These are phyloP conservation scores for Metschnikowia santaceciliae DNA, from an alignment of 805 yeast genomes.

Conservation along the genomic window DNA sequence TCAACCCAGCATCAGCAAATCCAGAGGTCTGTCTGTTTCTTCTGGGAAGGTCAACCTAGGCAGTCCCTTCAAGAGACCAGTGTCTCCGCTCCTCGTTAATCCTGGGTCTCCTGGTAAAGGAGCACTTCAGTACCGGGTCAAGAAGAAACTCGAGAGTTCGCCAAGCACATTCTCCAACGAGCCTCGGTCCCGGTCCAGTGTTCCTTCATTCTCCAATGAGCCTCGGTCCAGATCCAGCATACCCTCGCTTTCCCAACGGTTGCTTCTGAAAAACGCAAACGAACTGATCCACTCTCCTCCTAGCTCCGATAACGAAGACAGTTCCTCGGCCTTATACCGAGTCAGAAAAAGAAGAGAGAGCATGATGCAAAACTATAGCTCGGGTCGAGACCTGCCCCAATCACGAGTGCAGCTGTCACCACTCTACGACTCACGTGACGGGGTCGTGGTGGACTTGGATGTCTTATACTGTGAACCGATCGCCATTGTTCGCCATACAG, in stretches of 20 bases:
- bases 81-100: constrained; percentile 36
- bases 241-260: constrained; percentile 26
- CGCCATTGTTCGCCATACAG: constrained; percentile 71
- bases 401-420: constrained; percentile 7
- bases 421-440: background rate
- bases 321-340: constrained; percentile 47
- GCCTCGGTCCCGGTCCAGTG: constrained; percentile 11
- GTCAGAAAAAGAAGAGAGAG: constrained; percentile 54
- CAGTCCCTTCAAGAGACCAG: constrained; percentile 44
- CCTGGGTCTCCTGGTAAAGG: constrained; percentile 28
- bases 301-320: constrained; percentile 66
- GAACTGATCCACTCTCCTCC: constrained; percentile 43
- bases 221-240: constrained; percentile 12
- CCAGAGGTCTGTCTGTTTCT: constrained; percentile 33
- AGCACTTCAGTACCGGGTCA: constrained; percentile 3
- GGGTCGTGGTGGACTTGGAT: constrained; percentile 43
- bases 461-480: constrained; percentile 83
- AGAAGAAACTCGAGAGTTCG: constrained; percentile 7
- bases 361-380: constrained; percentile 28
- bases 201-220: constrained; percentile 21
- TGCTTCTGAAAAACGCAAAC: constrained; percentile 18
- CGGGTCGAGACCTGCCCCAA: constrained; percentile 13
- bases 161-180: constrained; percentile 4
- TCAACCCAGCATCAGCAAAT: constrained; percentile 21
- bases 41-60: constrained; percentile 21